Evolutionary conservation across 768 basidiomycete species (phyloP), one percentile per base, ranked within the genome.

Genomic region (Mycena belliarum): DNA sequence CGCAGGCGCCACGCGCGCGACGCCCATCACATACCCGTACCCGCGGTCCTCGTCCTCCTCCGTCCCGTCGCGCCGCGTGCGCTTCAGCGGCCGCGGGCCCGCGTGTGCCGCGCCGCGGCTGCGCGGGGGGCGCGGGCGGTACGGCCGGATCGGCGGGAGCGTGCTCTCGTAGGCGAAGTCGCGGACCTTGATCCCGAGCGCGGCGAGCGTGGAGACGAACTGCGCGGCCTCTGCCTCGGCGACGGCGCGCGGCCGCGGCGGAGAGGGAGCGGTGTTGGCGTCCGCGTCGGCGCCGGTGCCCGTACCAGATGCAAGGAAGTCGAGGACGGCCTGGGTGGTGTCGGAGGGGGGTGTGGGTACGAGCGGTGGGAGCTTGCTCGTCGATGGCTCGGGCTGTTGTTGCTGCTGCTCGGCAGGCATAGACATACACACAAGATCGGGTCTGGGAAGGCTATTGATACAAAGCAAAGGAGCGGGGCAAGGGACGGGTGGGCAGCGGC

Each of bases 91-190:
- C 2, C 52, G 40, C 14, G 8, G 49, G 33, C 33, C 16, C 49
- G 71, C 64, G 56, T 43, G 52, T 68, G 18, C 81, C 68, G 18
- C 81, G 81, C 61, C 80, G 83, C 20, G 79, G 70, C 66, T 82
- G 85, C 21, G 77, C 20, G 76, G 76, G 18, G 75, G 78, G 37
- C 37, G 18, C 10, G 10, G 12, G 37, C 37, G 37, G 24, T 82
- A 79, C 2, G 85, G 76, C 28, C 73, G 74, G 38, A 90, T 78
- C 10, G 85, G 83, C 2, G 87, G 86, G 44, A 89, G 72, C 25
- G 73, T 83, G 71, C 78, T 85, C 70, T 88, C 86, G 72, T 84
- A 87, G 16, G 82, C 86, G 76, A 86, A 63, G 45, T 63, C 82
- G 75, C 73, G 80, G 69, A 75, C 76, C 74, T 76, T 79, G 54